Base-by-base conservation (phyloP, 331 rosid genomes). In the Acacia concinna region DNA sequence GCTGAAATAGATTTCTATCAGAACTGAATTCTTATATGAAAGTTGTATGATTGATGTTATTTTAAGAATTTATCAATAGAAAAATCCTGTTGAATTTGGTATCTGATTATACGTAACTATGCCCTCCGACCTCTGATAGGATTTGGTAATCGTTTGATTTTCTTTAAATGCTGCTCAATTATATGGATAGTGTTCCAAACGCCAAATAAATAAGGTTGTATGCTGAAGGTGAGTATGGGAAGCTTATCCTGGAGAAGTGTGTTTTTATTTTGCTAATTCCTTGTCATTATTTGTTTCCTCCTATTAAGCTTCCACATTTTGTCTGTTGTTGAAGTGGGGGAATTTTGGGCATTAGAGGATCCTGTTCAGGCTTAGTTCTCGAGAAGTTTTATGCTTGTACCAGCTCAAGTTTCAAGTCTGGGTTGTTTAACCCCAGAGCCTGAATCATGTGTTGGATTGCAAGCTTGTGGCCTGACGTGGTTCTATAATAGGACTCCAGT, bases 291-390 rank as follows among this genome's bases (percentile, higher is more conserved):
- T 23, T 15, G 72, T 67, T 41, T 63, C 51, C 72, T 63, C 28
- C 14, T 38, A 18, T 17, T 35, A 17, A 18, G 43, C 40, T 32
- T 56, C 3, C 43, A 51, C 5, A 21, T 73, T 41, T 71, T 81
- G 70, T 68, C 21, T 77, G 51, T 23, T 67, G 62, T 78, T 78
- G 27, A 30, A 44, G 74, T 85, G 40, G 43, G 68, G 51, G 28
- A 69, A 64, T 28, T 71, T 71, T 15, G 56, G 75, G 67, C 35
- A 15, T 68, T 40, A 51, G 32, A 25, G 60, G 69, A 60, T 41
- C 31, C 73, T 85, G 23, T 21, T 20, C 49, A 38, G 51, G 27
- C 57, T 71, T 57, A 77, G 63, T 14, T 17, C 27, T 38, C 57
- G 40, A 40, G 1, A 15, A 57, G 60, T 27, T 60, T 40, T 72